Base-by-base conservation (phyloP, 352 stramenopile species). In the Plasmopara muralis region DNA sequence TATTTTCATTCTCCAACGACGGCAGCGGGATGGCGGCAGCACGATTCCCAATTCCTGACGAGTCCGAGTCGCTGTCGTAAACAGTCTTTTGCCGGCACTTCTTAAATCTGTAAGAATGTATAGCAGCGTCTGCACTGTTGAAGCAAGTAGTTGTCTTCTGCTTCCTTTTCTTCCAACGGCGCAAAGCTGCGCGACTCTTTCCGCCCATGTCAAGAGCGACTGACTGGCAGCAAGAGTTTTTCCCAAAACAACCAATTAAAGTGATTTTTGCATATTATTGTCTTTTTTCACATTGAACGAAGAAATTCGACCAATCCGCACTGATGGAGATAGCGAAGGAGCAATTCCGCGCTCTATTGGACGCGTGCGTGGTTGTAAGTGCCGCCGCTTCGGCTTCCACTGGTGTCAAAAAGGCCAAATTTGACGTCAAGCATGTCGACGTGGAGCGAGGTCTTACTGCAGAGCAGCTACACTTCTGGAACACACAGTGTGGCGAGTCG, bases 1-100 rank as follows among this genome's bases (percentile, higher is more conserved):
- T 61, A n/a, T 70, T 40, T 50, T 62, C 73, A 31, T 77, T 55
- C 50, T 91, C 81, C 35, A 91, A 67, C 28, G 81, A 91, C 62
- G 74, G 56, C 31, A 90, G 49, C 49, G 80, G 80, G 41, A 90
- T 74, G 9, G 63, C 54, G 4, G 44, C 58, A 4, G 44, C 57
- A 31, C 45, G 54, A 38, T 70, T 74, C 12, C 44, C 47, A 47
- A 71, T 62, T 40, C 57, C 64, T 48, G 68, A 64, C 16, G 55
- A 70, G 57, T 85, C 77, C 38, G 55, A 71, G 66, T 74, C 67
- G 55, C 69, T 71, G 49, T 75, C 66, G 35, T 54, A 74, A 10
- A 55, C 49, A 20, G 55, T 72, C 59, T 39, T 55, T 34, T 59
- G 43, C 54, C 37, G 2, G 28, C 30, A 38, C 49, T 64, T 0